A percentile compares a stretch with the other conserved stretches of the same genome.
These are phyloP conservation scores for Serpula lacrymans DNA, from an alignment of 768 basidiomycete species.

Conservation along the genomic window DNA sequence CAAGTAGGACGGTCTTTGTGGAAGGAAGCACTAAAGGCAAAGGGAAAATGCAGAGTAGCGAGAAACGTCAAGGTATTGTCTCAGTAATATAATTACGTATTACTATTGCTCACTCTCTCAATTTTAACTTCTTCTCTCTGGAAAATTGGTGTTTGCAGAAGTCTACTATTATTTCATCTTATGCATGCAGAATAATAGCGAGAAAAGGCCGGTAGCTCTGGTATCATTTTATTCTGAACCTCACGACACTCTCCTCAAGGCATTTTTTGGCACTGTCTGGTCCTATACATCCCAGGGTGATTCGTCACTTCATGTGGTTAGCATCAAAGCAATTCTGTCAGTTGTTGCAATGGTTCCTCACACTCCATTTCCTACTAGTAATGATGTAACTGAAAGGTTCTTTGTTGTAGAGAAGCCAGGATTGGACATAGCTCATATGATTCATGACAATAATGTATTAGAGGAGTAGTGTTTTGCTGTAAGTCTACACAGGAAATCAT, in stretches of 20 bases:
- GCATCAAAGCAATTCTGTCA: slow-evolving; percentile 13
- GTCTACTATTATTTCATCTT: slow-evolving; percentile 18
- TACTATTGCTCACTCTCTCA: background rate
- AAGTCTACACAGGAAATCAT: too few species aligned
- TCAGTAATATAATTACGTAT: background rate
- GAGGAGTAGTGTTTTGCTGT: too few species aligned
- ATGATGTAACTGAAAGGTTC: slow-evolving; percentile 9
- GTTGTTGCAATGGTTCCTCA: slow-evolving; percentile 25
- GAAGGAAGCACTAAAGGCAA: slow-evolving; percentile 11
- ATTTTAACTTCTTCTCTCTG: background rate
- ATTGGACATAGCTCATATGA: slow-evolving; percentile 12
- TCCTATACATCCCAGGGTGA: slow-evolving; percentile 14
- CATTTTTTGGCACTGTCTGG: slow-evolving; percentile 18
- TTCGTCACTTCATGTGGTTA: slow-evolving; percentile 7
- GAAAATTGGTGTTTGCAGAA: slow-evolving; percentile 12
- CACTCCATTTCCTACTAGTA: slow-evolving; percentile 2
- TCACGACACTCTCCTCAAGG: slow-evolving; percentile 8
- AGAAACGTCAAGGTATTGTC: slow-evolving; percentile 15
- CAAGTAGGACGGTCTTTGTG: slow-evolving; percentile 18
- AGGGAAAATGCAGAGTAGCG: slow-evolving; percentile 12
- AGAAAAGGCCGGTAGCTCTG: slow-evolving; percentile 12
- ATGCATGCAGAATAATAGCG: background rate
- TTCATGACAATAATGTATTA: too few species aligned
- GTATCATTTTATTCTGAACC: slow-evolving; percentile 19
- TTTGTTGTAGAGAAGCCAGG: slow-evolving; percentile 28